Percentiles rank a stretch among this genome's conserved stretches.
Conservation (phyloP, 129 eudicot species). For the Arctium lappa region DNA sequence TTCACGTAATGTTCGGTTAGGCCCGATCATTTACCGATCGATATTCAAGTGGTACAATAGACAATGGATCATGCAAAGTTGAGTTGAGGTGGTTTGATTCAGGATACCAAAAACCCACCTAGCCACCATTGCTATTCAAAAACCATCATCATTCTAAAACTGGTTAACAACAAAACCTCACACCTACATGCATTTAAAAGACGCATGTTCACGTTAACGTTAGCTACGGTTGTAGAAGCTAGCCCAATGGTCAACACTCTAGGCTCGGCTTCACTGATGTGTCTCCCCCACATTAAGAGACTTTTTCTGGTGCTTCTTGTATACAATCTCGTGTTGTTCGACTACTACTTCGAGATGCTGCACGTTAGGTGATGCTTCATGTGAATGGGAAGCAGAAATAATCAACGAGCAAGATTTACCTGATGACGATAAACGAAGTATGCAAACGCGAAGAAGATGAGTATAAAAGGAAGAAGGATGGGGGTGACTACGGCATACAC, state of each 20-base stretch:
- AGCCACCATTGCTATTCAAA: neutral
- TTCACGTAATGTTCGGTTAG: too few species aligned
- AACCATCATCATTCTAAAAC: neutral
- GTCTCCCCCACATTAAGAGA: neutral
- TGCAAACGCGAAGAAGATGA: constrained; percentile 85
- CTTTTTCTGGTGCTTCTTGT: neutral
- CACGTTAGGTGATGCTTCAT: neutral
- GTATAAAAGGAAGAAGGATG: constrained; percentile 79
- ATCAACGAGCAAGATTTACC: constrained; percentile 36
- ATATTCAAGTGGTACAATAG: too few species aligned
- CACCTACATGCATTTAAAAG: neutral
- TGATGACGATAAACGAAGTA: constrained; percentile 94
- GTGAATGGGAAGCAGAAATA: too few species aligned
- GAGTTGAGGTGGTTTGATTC: neutral
- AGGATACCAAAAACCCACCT: too few species aligned
- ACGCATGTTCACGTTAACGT: neutral
- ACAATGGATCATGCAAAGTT: neutral
- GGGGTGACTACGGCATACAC: constrained; percentile 91
- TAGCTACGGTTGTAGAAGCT: constrained; percentile 13
- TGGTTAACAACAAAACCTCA: neutral
- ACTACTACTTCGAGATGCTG: neutral
- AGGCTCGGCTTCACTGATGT: neutral
- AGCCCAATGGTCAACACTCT: neutral
- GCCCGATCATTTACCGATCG: too few species aligned
- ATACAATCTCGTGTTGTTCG: neutral